phyloP scores from a whole-genome alignment of 2,329 filamentous ascomycete species.

The Neonectria ditissima region DNA sequence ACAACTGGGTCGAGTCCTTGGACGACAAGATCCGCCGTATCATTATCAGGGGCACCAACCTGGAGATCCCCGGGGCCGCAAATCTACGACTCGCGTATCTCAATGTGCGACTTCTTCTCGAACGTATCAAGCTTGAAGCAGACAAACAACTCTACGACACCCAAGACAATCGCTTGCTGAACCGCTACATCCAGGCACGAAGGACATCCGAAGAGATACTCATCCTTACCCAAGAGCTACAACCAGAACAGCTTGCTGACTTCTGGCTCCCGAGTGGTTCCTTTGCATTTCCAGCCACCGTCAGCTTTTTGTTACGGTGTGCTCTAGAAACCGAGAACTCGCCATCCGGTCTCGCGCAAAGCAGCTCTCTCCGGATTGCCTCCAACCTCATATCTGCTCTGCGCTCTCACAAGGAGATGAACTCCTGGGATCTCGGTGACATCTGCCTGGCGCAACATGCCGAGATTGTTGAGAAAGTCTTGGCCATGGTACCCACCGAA shows the following conservation, averaged over 20 bases:
- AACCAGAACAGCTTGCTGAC: slow-evolving; percentile 56
- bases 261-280: slow-evolving; percentile 64
- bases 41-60: slow-evolving; percentile 56
- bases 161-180: slow-evolving; percentile 41
- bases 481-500: slow-evolving; percentile 44
- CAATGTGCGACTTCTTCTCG: slow-evolving; percentile 59
- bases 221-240: slow-evolving; percentile 59
- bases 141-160: slow-evolving; percentile 45
- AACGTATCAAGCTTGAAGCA: slow-evolving; percentile 60
- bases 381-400: slow-evolving; percentile 56
- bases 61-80: slow-evolving; percentile 58
- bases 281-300: slow-evolving; percentile 61
- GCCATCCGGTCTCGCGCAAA: slow-evolving; percentile 49
- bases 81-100: slow-evolving; percentile 66
- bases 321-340: slow-evolving; percentile 58
- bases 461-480: slow-evolving; percentile 60
- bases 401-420: slow-evolving; percentile 52
- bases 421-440: slow-evolving; percentile 63
- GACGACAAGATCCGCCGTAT: slow-evolving; percentile 52
- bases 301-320: slow-evolving; percentile 62
- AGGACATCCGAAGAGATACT: slow-evolving; percentile 62
- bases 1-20: slow-evolving; percentile 59
- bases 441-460: slow-evolving; percentile 61
- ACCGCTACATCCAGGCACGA: slow-evolving; percentile 56
- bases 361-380: slow-evolving; percentile 57